These are phyloP conservation scores for Wilcoxina mikolae DNA, from an alignment of 495 filamentous ascomycete genomes.

Conservation along the genomic window DNA sequence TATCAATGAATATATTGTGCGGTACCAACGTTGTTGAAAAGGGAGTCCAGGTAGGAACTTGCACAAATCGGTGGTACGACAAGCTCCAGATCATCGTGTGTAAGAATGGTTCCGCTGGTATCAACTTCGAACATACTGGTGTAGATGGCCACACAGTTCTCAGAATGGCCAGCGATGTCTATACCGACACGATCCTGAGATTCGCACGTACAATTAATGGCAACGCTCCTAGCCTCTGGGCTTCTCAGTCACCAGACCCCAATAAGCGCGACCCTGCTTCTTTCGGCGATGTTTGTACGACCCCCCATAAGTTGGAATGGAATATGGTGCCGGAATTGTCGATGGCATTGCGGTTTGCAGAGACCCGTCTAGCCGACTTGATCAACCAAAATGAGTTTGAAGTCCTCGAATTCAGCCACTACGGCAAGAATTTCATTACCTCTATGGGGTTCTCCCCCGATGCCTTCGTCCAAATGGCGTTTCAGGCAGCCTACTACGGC, in stretches of 20 bases:
- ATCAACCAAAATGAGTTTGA: constrained; percentile 95
- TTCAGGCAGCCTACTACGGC: constrained; percentile 96
- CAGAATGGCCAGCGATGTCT: constrained; percentile 87
- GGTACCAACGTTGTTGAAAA: constrained; percentile 81
- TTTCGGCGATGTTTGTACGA: constrained; percentile 89
- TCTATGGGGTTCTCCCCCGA: constrained; percentile 94
- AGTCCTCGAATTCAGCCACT: constrained; percentile 74
- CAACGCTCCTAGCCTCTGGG: constrained; percentile 80
- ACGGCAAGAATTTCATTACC: constrained; percentile 95
- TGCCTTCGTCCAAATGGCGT: constrained; percentile 97
- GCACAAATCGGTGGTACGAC: constrained; percentile 97
- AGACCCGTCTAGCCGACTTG: constrained; percentile 84
- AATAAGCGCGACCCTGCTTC: constrained; percentile 83
- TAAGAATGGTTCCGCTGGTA: constrained; percentile 93
- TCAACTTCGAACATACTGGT: constrained; percentile 98
- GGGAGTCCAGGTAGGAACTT: constrained; percentile 92
- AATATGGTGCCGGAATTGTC: constrained; percentile 87
- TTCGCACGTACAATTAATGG: constrained; percentile 96
- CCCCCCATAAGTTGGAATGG: constrained; percentile 94
- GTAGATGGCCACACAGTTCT: constrained; percentile 96
- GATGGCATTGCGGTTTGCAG: constrained; percentile 85
- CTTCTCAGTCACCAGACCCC: constrained; percentile 79
- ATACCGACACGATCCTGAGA: constrained; percentile 94
- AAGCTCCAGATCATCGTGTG: constrained; percentile 99
- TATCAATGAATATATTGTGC: constrained; percentile 97